Conservation (phyloP, 1,284 basidiomycete genomes). For the Taiwanofungus camphoratus region DNA sequence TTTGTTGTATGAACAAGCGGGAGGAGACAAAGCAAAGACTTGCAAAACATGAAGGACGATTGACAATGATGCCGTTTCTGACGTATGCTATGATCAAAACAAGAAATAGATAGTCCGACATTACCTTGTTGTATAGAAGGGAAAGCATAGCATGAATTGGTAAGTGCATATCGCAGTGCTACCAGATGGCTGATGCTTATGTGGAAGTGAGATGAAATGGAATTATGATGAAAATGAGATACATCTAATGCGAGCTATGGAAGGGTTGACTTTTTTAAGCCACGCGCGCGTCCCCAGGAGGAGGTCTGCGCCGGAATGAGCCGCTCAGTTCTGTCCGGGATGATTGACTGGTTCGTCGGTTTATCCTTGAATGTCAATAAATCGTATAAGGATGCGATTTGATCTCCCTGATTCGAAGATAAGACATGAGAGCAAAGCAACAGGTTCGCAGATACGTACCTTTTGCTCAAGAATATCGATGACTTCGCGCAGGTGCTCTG, state of each 20-base stretch:
- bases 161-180: too few relatives aligned
- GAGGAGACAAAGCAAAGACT: too few relatives aligned
- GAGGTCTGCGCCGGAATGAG: neutral
- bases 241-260: too few relatives aligned
- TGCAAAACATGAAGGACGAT: too few relatives aligned
- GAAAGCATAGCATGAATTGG: too few relatives aligned
- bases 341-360: slow-evolving; percentile 32
- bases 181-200: too few relatives aligned
- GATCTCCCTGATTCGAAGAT: slow-evolving; percentile 61
- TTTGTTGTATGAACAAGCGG: too few relatives aligned
- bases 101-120: too few relatives aligned
- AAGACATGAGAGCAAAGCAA: slow-evolving; percentile 1
- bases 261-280: neutral
- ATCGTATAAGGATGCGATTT: slow-evolving; percentile 81
- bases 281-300: slow-evolving; percentile 1
- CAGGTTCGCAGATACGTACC: too few relatives aligned
- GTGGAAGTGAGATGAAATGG: neutral
- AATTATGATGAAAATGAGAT: neutral
- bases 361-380: slow-evolving; percentile 72
- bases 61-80: too few relatives aligned
- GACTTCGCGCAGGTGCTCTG: slow-evolving; percentile 82
- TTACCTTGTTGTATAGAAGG: too few relatives aligned
- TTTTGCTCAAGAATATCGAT: slow-evolving; percentile 86
- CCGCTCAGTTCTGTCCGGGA: slow-evolving; percentile 16
- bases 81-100: too few relatives aligned